Evolutionary conservation across 176 grass and related monocot species (phyloP).

Genomic region (Aegilops sharonensis): DNA sequence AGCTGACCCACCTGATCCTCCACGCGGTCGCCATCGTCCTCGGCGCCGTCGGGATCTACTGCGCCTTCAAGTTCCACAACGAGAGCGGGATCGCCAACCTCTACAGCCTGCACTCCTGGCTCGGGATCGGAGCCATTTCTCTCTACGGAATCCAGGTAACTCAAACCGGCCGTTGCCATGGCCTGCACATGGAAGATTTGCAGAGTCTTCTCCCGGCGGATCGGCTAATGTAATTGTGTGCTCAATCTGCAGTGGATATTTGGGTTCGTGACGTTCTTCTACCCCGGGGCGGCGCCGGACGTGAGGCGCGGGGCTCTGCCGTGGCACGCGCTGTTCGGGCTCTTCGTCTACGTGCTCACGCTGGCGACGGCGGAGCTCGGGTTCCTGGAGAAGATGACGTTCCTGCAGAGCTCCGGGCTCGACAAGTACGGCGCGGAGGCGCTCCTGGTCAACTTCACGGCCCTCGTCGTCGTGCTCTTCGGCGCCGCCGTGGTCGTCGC

Average conservation of each 20-base stretch:
- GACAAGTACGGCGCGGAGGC: constrained; percentile 78
- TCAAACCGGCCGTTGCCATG: neutral
- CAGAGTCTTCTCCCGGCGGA: neutral
- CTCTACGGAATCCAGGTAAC: constrained; percentile 70
- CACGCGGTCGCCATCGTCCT: constrained; percentile 65
- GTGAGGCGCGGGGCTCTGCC: constrained; percentile 64
- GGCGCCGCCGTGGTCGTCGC: constrained; percentile 61
- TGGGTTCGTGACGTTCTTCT: constrained; percentile 73
- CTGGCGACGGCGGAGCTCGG: constrained; percentile 75
- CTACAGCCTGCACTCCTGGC: constrained; percentile 94
- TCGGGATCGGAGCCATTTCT: constrained; percentile 75
- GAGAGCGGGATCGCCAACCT: constrained; percentile 90
- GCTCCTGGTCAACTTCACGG: constrained; percentile 80
- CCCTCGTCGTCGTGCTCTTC: constrained; percentile 62
- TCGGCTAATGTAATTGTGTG: neutral
- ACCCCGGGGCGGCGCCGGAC: constrained; percentile 50
- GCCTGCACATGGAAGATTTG: neutral
- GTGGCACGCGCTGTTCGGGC: constrained; percentile 84
- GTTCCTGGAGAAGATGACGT: constrained; percentile 86
- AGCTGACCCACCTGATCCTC: constrained; percentile 65
- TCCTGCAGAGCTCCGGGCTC: constrained; percentile 74
- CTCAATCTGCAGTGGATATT: constrained; percentile 65
- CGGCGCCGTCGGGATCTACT: constrained; percentile 78
- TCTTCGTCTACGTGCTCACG: constrained; percentile 84
- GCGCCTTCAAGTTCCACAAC: constrained; percentile 84